Conservation (phyloP, 768 basidiomycete species). For the Dentipellis fragilis region DNA sequence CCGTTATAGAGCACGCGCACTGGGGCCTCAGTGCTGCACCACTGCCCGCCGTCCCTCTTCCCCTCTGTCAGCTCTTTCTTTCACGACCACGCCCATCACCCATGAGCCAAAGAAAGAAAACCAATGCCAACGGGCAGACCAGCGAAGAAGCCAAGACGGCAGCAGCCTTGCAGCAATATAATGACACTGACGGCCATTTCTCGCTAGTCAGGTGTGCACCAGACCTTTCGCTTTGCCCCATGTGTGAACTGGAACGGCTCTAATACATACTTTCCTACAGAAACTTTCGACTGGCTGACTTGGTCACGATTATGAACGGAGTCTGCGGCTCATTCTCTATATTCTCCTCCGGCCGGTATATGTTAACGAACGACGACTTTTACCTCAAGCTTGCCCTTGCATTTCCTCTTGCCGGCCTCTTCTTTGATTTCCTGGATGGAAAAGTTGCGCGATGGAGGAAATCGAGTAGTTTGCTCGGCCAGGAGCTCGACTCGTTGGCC, state of each 20-base stretch:
- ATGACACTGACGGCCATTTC: slow-evolving; percentile 91
- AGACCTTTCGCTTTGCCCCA: slow-evolving; percentile 4
- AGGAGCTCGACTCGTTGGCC: slow-evolving; percentile 94
- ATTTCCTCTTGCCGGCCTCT: slow-evolving; percentile 85
- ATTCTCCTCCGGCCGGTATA: slow-evolving; percentile 86
- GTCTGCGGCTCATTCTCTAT: slow-evolving; percentile 95
- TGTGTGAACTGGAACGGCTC: slow-evolving; percentile 7
- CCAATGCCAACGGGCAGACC: slow-evolving; percentile 20
- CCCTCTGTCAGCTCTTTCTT: slow-evolving; percentile 2
- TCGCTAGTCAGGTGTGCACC: slow-evolving; percentile 78
- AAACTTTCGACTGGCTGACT: slow-evolving; percentile 95
- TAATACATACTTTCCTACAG: slow-evolving; percentile 31
- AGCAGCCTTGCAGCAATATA: slow-evolving; percentile 66
- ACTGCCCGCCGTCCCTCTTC: slow-evolving; percentile 4
- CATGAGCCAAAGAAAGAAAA: slow-evolving; percentile 45
- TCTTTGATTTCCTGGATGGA: slow-evolving; percentile 97
- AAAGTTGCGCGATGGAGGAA: slow-evolving; percentile 98
- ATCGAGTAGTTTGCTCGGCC: slow-evolving; percentile 89
- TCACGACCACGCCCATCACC: slow-evolving; percentile 1
- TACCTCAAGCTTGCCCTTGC: slow-evolving; percentile 81
- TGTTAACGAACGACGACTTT: slow-evolving; percentile 66
- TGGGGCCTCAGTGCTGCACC: no score
- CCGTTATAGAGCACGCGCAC: no score
- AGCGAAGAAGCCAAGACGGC: slow-evolving; percentile 19
- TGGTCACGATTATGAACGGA: slow-evolving; percentile 98